These are phyloP conservation scores for Phaffia australis DNA, from an alignment of 768 basidiomycete genomes.

Conservation along the genomic window DNA sequence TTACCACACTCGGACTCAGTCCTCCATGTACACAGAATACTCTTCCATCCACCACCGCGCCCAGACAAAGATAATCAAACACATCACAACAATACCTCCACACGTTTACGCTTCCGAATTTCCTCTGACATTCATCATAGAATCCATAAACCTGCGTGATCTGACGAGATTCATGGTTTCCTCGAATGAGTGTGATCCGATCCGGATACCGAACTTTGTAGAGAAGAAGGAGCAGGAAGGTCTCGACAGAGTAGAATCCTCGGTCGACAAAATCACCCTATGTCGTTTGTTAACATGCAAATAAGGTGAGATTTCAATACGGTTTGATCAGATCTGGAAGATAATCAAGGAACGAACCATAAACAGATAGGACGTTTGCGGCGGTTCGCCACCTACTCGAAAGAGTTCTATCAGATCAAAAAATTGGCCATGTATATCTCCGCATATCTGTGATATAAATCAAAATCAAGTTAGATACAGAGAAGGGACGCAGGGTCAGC, in stretches of 20 bases:
- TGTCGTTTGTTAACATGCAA: not conserved
- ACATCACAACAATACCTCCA: slow-evolving; percentile 99
- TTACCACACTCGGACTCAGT: slow-evolving; percentile 73
- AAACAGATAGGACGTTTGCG: slow-evolving; percentile 7
- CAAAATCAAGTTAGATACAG: not conserved
- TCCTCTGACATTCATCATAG: slow-evolving; percentile 92
- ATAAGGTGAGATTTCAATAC: not conserved
- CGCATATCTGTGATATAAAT: slow-evolving; percentile 2
- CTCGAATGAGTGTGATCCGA: slow-evolving; percentile 80
- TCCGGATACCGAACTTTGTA: slow-evolving; percentile 95
- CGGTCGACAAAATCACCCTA: slow-evolving; percentile 97
- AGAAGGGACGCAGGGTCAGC: not conserved
- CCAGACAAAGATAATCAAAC: slow-evolving; percentile 89
- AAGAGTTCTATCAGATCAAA: slow-evolving; percentile 20
- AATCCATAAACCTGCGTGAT: slow-evolving; percentile 83
- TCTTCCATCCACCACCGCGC: slow-evolving; percentile 89
- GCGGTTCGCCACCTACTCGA: slow-evolving; percentile 42
- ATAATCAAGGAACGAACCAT: not conserved
- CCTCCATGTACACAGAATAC: slow-evolving; percentile 98
- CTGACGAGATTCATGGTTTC: slow-evolving; percentile 93
- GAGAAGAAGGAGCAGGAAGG: slow-evolving; percentile 73
- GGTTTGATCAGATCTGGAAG: not conserved
- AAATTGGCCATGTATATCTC: slow-evolving; percentile 22
- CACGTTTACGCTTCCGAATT: slow-evolving; percentile 86
- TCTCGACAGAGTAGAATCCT: slow-evolving; percentile 91